Percentiles rank a stretch among this genome's conserved stretches.
phyloP scores from a whole-genome alignment of 2,329 filamentous ascomycete genomes.

The Calonectria leucothoes region DNA sequence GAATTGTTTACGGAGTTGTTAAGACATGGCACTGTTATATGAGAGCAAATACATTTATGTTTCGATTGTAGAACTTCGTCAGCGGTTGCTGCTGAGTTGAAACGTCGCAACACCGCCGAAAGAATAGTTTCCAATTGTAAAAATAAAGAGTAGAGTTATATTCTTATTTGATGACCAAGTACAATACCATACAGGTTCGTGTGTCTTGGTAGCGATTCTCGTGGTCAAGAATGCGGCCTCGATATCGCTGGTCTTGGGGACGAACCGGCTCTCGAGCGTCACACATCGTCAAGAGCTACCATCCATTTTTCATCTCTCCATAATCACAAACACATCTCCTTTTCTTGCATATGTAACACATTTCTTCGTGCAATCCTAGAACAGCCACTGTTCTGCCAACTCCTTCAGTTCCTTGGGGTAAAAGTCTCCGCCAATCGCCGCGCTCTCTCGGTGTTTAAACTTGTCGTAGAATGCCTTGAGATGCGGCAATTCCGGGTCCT shows the following conservation, averaged over 20 bases:
- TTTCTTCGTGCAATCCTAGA: slow-evolving; percentile 26
- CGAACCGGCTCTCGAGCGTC: background rate
- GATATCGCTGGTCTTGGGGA: too few relatives aligned
- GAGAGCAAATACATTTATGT: background rate
- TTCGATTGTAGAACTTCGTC: background rate
- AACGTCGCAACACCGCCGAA: background rate
- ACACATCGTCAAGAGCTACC: background rate
- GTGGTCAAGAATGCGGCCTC: too few relatives aligned
- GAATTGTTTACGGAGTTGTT: background rate
- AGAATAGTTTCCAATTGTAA: background rate
- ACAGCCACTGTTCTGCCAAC: slow-evolving; percentile 30
- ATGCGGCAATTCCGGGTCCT: slow-evolving; percentile 6
- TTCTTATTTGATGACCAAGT: too few relatives aligned
- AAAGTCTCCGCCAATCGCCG: slow-evolving; percentile 10
- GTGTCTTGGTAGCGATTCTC: too few relatives aligned
- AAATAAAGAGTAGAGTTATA: background rate
- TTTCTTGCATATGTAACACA: background rate
- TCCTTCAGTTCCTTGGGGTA: slow-evolving; percentile 19
- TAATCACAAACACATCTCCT: too few relatives aligned
- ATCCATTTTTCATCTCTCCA: background rate
- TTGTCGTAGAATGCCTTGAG: slow-evolving; percentile 22
- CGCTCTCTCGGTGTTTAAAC: slow-evolving; percentile 26
- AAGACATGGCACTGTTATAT: background rate
- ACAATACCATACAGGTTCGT: too few relatives aligned
- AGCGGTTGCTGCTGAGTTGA: background rate